Conservation (phyloP, 2,329 filamentous ascomycete species). For the Xylaria sp. region DNA sequence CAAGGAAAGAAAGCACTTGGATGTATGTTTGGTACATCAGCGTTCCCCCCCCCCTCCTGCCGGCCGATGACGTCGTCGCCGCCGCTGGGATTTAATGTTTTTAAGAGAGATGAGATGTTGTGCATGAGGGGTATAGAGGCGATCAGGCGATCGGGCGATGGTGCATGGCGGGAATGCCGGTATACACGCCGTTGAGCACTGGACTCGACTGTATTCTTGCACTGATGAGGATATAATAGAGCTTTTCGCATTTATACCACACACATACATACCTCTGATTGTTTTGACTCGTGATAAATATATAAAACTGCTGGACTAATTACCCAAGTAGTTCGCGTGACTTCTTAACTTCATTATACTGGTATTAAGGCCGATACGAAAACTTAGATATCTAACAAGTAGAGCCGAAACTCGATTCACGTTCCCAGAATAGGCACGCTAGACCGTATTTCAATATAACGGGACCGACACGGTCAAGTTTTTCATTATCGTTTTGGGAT, state of each 20-base stretch:
- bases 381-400: not conserved
- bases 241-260: not conserved
- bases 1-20: not conserved
- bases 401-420: not conserved
- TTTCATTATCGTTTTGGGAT: slow-evolving; percentile 2
- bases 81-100: not conserved
- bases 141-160: not conserved
- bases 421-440: not conserved
- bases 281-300: not conserved
- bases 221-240: slow-evolving; percentile 18
- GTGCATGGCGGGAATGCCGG: not conserved
- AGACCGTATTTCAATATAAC: not conserved
- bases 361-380: not conserved
- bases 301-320: not conserved
- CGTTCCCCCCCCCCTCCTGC: not conserved
- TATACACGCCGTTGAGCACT: not conserved
- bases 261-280: not conserved
- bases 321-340: not conserved
- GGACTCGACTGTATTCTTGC: slow-evolving; percentile 1
- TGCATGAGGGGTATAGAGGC: not conserved
- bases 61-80: not conserved
- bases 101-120: not conserved
- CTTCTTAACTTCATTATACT: not conserved
- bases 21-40: slow-evolving; percentile 6
- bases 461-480: not conserved